phyloP scores from a whole-genome alignment of 2,329 filamentous ascomycete species.

The Alternaria gaisen region DNA sequence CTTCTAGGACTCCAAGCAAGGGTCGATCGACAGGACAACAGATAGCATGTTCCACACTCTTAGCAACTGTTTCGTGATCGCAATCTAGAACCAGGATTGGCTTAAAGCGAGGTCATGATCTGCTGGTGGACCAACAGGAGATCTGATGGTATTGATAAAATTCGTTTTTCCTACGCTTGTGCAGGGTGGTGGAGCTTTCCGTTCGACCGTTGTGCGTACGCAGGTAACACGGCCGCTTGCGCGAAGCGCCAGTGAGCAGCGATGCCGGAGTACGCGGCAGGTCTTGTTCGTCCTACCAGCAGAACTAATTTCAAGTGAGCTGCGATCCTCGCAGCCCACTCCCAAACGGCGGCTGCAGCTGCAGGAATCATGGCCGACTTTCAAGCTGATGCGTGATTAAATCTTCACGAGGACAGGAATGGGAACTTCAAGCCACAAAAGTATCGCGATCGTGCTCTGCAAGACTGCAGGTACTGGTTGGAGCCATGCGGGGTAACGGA shows the following conservation, averaged over 20 bases:
- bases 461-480: background rate
- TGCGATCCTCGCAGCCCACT: conserved; percentile 18
- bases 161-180: background rate
- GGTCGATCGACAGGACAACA: background rate
- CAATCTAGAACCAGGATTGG: background rate
- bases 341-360: conserved; percentile 27
- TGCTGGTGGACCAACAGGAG: background rate
- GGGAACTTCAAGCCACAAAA: background rate
- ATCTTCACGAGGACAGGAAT: background rate
- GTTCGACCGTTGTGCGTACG: background rate
- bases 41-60: background rate
- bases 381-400: background rate
- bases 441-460: background rate
- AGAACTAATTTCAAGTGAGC: conserved; percentile 9
- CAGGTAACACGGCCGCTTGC: background rate
- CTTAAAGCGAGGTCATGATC: background rate
- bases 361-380: conserved; percentile 33
- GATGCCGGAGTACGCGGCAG: conserved; percentile 1
- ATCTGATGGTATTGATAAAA: background rate
- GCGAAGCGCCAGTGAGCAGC: conserved; percentile 1
- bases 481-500: conserved; percentile 11
- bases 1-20: background rate
- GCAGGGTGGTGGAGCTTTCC: background rate
- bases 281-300: conserved; percentile 2
- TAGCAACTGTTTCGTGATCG: background rate